Percentiles rank a stretch among this genome's conserved stretches.
phyloP scores from a whole-genome alignment of 2,329 filamentous ascomycete genomes.

The Beauveria caledonica region DNA sequence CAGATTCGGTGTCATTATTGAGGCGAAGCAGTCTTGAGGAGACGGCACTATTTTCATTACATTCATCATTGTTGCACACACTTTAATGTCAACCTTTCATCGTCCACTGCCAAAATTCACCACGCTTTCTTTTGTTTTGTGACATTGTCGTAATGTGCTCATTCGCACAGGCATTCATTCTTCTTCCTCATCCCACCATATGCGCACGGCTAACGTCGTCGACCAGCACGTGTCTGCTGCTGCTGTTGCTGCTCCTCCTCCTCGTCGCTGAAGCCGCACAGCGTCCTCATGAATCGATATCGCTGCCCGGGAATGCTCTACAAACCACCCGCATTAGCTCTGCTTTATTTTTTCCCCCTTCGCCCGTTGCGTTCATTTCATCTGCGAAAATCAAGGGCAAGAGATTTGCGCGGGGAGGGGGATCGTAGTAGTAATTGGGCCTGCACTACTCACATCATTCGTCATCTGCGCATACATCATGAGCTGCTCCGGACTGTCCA shows the following conservation, averaged over 20 bases:
- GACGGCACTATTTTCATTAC: background rate
- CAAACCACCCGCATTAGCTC: too few species aligned
- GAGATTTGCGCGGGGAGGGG: background rate
- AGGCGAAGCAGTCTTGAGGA: too few species aligned
- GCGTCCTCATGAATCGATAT: conserved; percentile 46
- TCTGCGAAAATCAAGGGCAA: background rate
- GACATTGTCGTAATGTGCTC: too few species aligned
- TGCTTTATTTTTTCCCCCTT: background rate
- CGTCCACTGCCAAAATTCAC: background rate
- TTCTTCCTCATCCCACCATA: too few species aligned
- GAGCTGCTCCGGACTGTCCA: conserved; percentile 49
- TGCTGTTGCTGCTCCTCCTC: background rate
- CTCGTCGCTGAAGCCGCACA: conserved; percentile 39
- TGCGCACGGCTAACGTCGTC: background rate
- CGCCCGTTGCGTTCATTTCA: background rate
- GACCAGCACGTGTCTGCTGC: conserved; percentile 1
- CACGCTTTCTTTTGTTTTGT: background rate
- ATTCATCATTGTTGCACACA: background rate
- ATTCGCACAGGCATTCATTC: background rate
- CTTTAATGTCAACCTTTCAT: too few species aligned
- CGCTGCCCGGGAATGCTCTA: conserved; percentile 50
- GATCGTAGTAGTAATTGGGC: too few species aligned
- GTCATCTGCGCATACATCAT: conserved; percentile 50
- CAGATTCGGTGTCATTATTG: too few species aligned
- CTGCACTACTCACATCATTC: conserved; percentile 35